Percentiles rank a stretch among this genome's conserved stretches.
These are phyloP conservation scores for Planoprotostelium fungivorum DNA, from an alignment of 78 protist genomes.

Conservation along the genomic window DNA sequence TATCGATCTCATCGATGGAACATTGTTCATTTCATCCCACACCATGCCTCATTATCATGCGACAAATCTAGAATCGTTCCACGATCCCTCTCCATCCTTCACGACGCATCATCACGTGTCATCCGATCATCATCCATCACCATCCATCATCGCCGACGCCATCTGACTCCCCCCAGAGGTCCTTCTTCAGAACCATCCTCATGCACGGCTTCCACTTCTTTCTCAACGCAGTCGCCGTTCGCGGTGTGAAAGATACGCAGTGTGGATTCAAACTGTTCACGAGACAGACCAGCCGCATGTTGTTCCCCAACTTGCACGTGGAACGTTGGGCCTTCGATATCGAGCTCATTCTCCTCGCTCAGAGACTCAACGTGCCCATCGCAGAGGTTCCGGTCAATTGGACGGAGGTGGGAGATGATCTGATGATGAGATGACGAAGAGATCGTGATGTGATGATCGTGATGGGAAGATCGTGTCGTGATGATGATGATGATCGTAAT, in stretches of 20 bases:
- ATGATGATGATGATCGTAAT: too few relatives aligned
- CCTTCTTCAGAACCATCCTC: conserved; percentile 34
- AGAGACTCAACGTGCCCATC: conserved; percentile 14
- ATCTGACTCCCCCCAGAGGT: conserved; percentile 29
- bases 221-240: conserved; percentile 30
- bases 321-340: conserved; percentile 75
- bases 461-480: too few relatives aligned
- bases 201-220: conserved; percentile 63
- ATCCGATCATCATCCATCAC: too few relatives aligned
- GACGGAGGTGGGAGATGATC: too few relatives aligned
- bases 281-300: conserved; percentile 17
- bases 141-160: too few relatives aligned
- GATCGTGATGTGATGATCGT: too few relatives aligned
- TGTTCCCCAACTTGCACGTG: conserved; percentile 43
- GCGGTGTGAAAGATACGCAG: conserved; percentile 60
- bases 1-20: not conserved
- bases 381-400: conserved; percentile 65
- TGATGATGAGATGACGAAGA: too few relatives aligned
- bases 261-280: conserved; percentile 72
- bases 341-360: conserved; percentile 59
- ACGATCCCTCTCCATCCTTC: too few relatives aligned
- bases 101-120: too few relatives aligned
- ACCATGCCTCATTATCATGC: too few relatives aligned
- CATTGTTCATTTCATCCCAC: too few relatives aligned
- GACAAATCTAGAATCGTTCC: too few relatives aligned